Conservation (phyloP, 2,329 filamentous ascomycete species). For the Paraconiothyrium sp. region DNA sequence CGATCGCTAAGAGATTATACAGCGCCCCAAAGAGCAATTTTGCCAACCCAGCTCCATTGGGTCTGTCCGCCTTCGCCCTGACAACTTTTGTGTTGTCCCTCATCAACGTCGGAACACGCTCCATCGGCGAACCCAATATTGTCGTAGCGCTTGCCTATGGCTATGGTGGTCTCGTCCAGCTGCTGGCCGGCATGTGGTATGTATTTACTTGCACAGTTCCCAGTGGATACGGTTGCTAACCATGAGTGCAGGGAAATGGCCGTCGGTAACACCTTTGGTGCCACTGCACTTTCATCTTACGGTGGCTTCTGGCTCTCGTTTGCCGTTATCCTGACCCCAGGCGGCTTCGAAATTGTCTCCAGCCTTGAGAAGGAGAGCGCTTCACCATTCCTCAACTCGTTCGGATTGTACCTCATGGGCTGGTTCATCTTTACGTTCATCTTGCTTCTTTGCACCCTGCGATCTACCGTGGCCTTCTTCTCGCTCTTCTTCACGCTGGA, state of each 20-base stretch:
- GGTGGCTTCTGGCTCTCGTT: constrained; percentile 71
- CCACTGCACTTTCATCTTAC: constrained; percentile 68
- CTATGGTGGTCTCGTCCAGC: constrained; percentile 62
- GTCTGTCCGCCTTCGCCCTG: constrained; percentile 70
- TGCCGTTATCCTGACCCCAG: constrained; percentile 66
- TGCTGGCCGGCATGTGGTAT: constrained; percentile 65
- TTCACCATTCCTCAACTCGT: constrained; percentile 60
- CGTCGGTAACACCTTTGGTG: constrained; percentile 71
- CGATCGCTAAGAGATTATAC: constrained; percentile 10
- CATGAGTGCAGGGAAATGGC: constrained; percentile 57
- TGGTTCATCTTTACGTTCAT: constrained; percentile 69
- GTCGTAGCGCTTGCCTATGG: constrained; percentile 60
- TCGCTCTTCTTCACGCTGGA: constrained; percentile 67
- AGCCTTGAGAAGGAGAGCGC: constrained; percentile 46
- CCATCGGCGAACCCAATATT: constrained; percentile 55
- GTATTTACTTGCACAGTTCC: constrained; percentile 30
- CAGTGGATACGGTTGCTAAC: constrained; percentile 14
- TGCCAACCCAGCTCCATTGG: constrained; percentile 69
- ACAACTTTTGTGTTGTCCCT: constrained; percentile 69
- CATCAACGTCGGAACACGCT: constrained; percentile 58
- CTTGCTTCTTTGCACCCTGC: constrained; percentile 65
- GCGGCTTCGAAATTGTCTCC: constrained; percentile 59
- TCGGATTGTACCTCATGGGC: constrained; percentile 67
- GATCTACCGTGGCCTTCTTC: constrained; percentile 68
- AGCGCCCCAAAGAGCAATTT: constrained; percentile 56